Evolutionary conservation across 306 rosid species (phyloP).

Genomic region (Fragaria ananassa): DNA sequence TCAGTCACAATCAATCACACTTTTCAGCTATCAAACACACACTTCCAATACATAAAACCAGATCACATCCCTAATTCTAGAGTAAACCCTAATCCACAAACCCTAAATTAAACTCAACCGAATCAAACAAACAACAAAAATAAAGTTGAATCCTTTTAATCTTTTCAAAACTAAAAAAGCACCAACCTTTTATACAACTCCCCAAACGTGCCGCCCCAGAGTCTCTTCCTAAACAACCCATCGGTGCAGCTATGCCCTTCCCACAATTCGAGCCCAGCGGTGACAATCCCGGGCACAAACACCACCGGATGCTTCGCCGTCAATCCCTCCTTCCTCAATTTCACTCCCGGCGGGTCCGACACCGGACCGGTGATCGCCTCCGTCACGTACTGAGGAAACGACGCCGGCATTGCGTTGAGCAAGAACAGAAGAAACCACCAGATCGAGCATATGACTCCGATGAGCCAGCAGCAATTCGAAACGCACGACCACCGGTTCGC

Average conservation of each 20-base stretch:
- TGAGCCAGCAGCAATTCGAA: constrained; percentile 67
- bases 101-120: neutral
- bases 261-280: constrained; percentile 80
- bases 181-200: constrained; percentile 65
- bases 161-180: neutral
- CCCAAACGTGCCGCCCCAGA: constrained; percentile 86
- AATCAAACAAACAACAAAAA: neutral
- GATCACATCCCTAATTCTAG: neutral
- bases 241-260: constrained; percentile 77
- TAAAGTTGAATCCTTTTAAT: neutral
- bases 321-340: constrained; percentile 70
- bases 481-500: constrained; percentile 47
- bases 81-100: neutral
- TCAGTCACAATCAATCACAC: neutral
- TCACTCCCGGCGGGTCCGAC: constrained; percentile 77
- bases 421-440: constrained; percentile 73
- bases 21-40: neutral
- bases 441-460: constrained; percentile 60
- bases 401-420: constrained; percentile 79
- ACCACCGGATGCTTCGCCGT: constrained; percentile 70
- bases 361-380: constrained; percentile 71
- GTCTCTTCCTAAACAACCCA: constrained; percentile 69
- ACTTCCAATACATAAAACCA: neutral
- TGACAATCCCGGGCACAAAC: constrained; percentile 80
- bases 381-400: constrained; percentile 77